phyloP scores from a whole-genome alignment of 2,329 filamentous ascomycete genomes.

The Leptographium galeiforme region DNA sequence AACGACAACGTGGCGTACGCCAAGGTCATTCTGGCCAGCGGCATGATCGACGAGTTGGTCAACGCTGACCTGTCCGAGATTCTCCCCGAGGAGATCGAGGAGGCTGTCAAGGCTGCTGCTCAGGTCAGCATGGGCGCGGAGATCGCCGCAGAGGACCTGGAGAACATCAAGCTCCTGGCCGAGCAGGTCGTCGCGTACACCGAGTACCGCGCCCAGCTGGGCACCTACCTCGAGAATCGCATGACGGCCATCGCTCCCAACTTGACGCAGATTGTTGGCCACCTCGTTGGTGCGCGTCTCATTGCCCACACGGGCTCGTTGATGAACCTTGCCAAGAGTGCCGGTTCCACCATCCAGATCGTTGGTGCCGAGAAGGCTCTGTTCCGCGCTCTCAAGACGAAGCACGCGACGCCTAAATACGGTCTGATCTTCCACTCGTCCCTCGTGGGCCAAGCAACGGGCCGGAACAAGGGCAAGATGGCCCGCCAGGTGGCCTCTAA shows the following conservation, averaged over 20 bases:
- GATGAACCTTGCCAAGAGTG: slow-evolving; percentile 87
- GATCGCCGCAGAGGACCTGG: slow-evolving; percentile 81
- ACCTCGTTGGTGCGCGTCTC: slow-evolving; percentile 83
- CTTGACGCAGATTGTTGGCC: slow-evolving; percentile 82
- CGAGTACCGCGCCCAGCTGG: slow-evolving; percentile 78
- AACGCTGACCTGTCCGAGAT: slow-evolving; percentile 74
- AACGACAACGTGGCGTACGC: slow-evolving; percentile 95
- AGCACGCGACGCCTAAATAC: slow-evolving; percentile 98
- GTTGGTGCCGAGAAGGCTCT: slow-evolving; percentile 97
- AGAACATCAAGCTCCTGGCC: slow-evolving; percentile 82
- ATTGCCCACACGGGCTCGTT: slow-evolving; percentile 92
- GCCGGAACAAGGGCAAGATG: slow-evolving; percentile 99
- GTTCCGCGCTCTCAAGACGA: slow-evolving; percentile 96
- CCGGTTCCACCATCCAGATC: slow-evolving; percentile 93
- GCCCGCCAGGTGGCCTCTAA: slow-evolving; percentile 92
- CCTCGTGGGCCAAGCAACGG: slow-evolving; percentile 89
- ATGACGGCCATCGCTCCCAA: slow-evolving; percentile 98
- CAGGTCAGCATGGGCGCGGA: slow-evolving; percentile 98
- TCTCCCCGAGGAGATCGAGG: slow-evolving; percentile 89
- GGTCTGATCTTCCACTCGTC: slow-evolving; percentile 88
- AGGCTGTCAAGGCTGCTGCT: slow-evolving; percentile 80
- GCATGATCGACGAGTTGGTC: slow-evolving; percentile 70
- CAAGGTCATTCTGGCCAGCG: slow-evolving; percentile 75
- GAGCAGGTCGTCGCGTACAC: slow-evolving; percentile 89
- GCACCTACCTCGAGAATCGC: slow-evolving; percentile 76